These are phyloP conservation scores for Gastroboletus turbinatus DNA, from an alignment of 1,284 basidiomycete species.

Conservation along the genomic window DNA sequence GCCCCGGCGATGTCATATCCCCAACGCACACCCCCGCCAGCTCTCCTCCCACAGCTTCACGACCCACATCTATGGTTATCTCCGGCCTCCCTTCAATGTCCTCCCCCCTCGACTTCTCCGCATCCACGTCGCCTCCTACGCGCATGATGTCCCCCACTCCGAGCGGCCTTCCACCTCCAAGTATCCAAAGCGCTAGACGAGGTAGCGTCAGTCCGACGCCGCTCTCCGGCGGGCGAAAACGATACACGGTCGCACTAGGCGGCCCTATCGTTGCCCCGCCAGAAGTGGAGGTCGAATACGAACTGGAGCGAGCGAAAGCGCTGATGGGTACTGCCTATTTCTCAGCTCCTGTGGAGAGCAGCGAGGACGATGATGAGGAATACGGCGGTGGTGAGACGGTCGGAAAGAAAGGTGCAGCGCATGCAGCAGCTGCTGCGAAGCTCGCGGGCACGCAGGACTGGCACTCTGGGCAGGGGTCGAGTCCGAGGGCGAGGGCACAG, in stretches of 20 bases:
- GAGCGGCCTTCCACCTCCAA: slow-evolving; percentile 36
- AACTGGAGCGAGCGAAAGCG: slow-evolving; percentile 25
- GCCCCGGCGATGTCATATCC: slow-evolving; percentile 43
- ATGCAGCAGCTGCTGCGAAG: slow-evolving; percentile 37
- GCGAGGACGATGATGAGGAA: slow-evolving; percentile 33
- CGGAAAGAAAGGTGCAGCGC: slow-evolving; percentile 43
- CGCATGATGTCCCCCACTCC: slow-evolving; percentile 26
- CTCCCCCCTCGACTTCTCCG: slow-evolving; percentile 22
- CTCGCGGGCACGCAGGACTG: slow-evolving; percentile 20
- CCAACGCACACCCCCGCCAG: slow-evolving; percentile 57
- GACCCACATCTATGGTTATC: slow-evolving; percentile 31
- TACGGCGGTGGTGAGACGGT: slow-evolving; percentile 59
- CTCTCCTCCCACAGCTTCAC: slow-evolving; percentile 44
- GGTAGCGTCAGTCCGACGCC: slow-evolving; percentile 69
- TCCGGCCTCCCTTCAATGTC: slow-evolving; percentile 31
- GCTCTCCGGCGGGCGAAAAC: slow-evolving; percentile 47
- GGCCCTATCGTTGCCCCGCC: slow-evolving; percentile 57
- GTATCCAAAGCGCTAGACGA: slow-evolving; percentile 35
- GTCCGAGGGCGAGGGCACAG: slow-evolving; percentile 46
- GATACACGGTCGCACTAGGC: slow-evolving; percentile 80
- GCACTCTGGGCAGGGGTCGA: slow-evolving; percentile 10
- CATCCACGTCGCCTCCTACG: slow-evolving; percentile 24
- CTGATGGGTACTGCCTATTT: slow-evolving; percentile 42
- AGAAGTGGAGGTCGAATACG: slow-evolving; percentile 37
- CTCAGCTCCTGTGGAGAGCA: slow-evolving; percentile 41